phyloP scores from a whole-genome alignment of 257 asterid species.

The Verbascum thapsus region DNA sequence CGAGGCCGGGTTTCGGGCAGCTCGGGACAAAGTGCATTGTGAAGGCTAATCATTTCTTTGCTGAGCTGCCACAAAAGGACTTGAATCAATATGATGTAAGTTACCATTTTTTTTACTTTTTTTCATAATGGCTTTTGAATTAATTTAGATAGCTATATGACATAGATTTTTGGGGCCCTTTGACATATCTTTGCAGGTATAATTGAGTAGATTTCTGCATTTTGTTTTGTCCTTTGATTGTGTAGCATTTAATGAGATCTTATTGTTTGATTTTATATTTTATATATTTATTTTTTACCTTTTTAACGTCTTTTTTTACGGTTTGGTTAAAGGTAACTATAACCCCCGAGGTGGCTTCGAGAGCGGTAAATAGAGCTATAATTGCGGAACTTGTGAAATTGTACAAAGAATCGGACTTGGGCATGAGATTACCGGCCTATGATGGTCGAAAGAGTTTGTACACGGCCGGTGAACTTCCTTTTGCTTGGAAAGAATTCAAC shows the following conservation, averaged over 20 bases:
- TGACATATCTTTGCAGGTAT: conserved; percentile 41
- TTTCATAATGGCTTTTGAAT: conserved; percentile 37
- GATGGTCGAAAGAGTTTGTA: conserved; percentile 93
- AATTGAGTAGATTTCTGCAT: conserved; percentile 35
- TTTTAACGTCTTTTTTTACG: conserved; percentile 21
- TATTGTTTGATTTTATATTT: too few species aligned
- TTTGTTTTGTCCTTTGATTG: conserved; percentile 38
- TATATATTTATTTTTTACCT: too few species aligned
- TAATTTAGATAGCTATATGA: too few species aligned
- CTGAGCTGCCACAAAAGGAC: conserved; percentile 93
- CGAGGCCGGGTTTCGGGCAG: conserved; percentile 92
- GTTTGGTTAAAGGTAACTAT: conserved; percentile 69
- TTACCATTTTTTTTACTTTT: conserved; percentile 32
- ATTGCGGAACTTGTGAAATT: conserved; percentile 83
- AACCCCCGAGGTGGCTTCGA: conserved; percentile 90
- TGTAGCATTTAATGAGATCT: too few species aligned
- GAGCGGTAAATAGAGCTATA: conserved; percentile 76
- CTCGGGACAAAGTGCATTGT: conserved; percentile 92
- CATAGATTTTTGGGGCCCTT: too few species aligned
- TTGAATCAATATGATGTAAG: conserved; percentile 97
- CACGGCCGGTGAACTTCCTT: conserved; percentile 98
- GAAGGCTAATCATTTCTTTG: conserved; percentile 96
- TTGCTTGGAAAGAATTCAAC: conserved; percentile 82
- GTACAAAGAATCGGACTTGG: conserved; percentile 88
- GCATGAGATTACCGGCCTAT: conserved; percentile 92